Evolutionary conservation across 2,329 filamentous ascomycete genomes (phyloP), one percentile per base, ranked within the genome.

Genomic region (Colletotrichum musae): DNA sequence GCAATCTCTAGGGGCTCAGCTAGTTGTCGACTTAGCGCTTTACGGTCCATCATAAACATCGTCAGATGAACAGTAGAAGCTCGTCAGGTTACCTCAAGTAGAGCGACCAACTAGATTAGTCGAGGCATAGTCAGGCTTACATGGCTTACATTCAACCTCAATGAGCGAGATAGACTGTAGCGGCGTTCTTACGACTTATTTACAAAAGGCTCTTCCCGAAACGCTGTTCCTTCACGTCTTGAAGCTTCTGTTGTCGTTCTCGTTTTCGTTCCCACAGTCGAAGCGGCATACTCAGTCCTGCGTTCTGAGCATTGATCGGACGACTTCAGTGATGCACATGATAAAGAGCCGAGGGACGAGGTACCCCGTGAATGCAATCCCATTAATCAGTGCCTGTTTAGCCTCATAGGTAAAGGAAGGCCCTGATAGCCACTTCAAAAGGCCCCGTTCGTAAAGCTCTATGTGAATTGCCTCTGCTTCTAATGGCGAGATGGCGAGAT

Each of bases 261-360:
- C 48, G 59, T 62, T 62, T 15, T 54, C 59, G 59, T 47, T 53
- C 21, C 45, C 50, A 36, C 45, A 12, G 6, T 43, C 45, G 21
- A 48, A 1, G 9, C 6, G 2, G 2, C 32, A 12, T 4, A 2
- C 3, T 1, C 2, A 36, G 7, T 36, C 9, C 2, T 10, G n/a
- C 21, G 9, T 6, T 48, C 45, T 7, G 18, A 2, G 7, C 7
- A 36, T 36, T 36, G 7, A 10, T 36, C 32, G 32, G 9, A 36
- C 9, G 7, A 36, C 32, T 36, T 10, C 7, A 36, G 7, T 10
- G 7, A 36, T 36, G 9, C 10, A 36, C 32, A 32, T 32, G 28
- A 9, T 24, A 24, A 24, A 24, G 21, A 24, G 2, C 21, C 21
- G 21, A 24, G 21, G 21, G 21, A 24, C 21, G 21, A 24, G 21